These are phyloP conservation scores for Lachancea kluyveri DNA, from an alignment of 805 yeast genomes.

Conservation along the genomic window DNA sequence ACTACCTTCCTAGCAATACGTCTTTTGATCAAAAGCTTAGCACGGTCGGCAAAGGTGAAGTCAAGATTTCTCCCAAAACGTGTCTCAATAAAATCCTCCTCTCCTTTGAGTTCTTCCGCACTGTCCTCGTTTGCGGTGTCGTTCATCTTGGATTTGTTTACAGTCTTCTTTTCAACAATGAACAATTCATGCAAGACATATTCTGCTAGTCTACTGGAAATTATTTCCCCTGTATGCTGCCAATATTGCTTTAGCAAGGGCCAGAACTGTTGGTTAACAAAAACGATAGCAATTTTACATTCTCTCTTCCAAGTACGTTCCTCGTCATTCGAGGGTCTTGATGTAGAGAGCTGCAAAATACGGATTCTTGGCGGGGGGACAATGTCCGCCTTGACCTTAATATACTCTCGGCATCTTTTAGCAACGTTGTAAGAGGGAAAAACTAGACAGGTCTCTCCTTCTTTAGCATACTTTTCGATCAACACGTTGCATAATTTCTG, in stretches of 20 bases:
- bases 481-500: slow-evolving; percentile 48
- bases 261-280: slow-evolving; percentile 56
- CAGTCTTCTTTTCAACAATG: slow-evolving; percentile 28
- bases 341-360: slow-evolving; percentile 66
- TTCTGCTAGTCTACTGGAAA: slow-evolving; percentile 85
- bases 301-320: slow-evolving; percentile 58
- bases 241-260: slow-evolving; percentile 78
- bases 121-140: slow-evolving; percentile 2
- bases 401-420: slow-evolving; percentile 76
- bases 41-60: slow-evolving; percentile 64
- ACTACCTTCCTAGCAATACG: slow-evolving; percentile 67
- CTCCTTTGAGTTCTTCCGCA: slow-evolving; percentile 27
- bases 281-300: slow-evolving; percentile 70
- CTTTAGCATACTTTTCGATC: slow-evolving; percentile 69
- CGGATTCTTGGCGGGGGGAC: slow-evolving; percentile 37
- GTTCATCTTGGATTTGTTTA: slow-evolving; percentile 10
- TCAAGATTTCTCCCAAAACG: slow-evolving; percentile 88
- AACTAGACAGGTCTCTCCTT: slow-evolving; percentile 66
- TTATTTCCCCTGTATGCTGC: slow-evolving; percentile 98
- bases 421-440: slow-evolving; percentile 79
- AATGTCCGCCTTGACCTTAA: slow-evolving; percentile 37
- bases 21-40: slow-evolving; percentile 65
- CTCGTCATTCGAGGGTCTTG: slow-evolving; percentile 53
- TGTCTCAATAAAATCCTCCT: slow-evolving; percentile 75
- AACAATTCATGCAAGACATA: slow-evolving; percentile 63